Base-by-base conservation (phyloP, 106 monocot species). In the Acorus calamus region DNA sequence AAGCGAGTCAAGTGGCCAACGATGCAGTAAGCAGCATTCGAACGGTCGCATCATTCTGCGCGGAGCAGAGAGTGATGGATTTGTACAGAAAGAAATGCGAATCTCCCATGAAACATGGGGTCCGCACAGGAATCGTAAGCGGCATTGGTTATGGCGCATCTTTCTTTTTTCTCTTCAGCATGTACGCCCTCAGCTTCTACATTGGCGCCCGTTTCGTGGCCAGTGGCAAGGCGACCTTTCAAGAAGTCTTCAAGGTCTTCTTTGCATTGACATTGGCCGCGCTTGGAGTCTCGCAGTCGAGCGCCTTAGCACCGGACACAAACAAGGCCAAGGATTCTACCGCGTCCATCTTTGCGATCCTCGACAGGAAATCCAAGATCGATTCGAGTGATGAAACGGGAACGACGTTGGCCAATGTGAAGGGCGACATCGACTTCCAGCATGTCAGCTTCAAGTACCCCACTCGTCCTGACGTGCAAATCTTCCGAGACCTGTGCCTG, bases 381-480 rank as follows among this genome's bases (percentile, higher is more conserved):
- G 92, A 92, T 65, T 72, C 84, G 7, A 81, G 79, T 61, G 62
- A 14, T 43, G 79, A 77, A 0, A 69, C 70, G 3, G 92, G 92
- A 5, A 48, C 47, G 12, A 56, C 66, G 10, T 10, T 77, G 9
- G 53, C 46, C 14, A 55, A 49, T 47, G 71, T 92, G 11, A 79
- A 8, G 28, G 92, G 92, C 2, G 61, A 87, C 11, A 72, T 87
- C 42, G 84, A 87, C 49, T 81, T 92, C 50, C 68, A 71, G n/a
- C 73, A 82, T 55, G 72, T 92, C 50, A 74, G 69, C 66, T 92
- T 92, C 77, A 81, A 49, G 62, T 92, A 87, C 48, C 87, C 87
- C 9, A 78, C 74, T 5, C 74, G 92, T 2, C 84, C 92, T 5
- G 64, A 77, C 50, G 69, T 84, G 7, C 84, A 71, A 12, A 74